Evolutionary conservation across 2,329 filamentous ascomycete genomes (phyloP).

Genomic region (Pseudogymnoascus destructans): DNA sequence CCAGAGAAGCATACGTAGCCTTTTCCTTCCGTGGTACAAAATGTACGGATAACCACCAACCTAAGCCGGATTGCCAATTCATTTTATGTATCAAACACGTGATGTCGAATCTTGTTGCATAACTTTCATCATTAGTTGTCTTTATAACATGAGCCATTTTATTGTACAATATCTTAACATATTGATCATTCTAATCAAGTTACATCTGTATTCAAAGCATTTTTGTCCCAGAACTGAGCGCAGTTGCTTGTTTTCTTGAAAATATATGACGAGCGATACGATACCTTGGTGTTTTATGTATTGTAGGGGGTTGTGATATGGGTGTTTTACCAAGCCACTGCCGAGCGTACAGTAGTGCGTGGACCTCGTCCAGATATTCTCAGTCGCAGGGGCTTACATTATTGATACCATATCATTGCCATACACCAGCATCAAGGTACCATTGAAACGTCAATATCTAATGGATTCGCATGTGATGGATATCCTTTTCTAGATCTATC

Average conservation of each 20-base stretch:
- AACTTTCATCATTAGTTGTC: neutral
- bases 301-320: conserved; percentile 7
- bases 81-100: neutral
- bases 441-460: conserved; percentile 7
- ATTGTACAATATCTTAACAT: neutral
- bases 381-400: neutral
- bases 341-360: conserved; percentile 7
- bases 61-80: neutral
- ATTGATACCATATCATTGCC: neutral
- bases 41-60: neutral
- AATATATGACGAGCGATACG: conserved; percentile 4
- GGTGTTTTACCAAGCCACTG: conserved; percentile 7
- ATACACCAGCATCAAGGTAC: neutral
- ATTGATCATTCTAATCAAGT: neutral
- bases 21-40: neutral
- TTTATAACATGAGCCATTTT: neutral
- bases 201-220: neutral
- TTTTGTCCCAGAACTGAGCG: neutral
- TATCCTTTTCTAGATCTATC: neutral
- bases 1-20: neutral
- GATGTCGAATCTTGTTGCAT: neutral
- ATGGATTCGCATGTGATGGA: neutral
- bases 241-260: neutral
- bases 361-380: conserved; percentile 2
- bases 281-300: conserved; percentile 8